These are phyloP conservation scores for Arthrinium phaeospermum DNA, from an alignment of 2,329 filamentous ascomycete genomes.

Conservation along the genomic window DNA sequence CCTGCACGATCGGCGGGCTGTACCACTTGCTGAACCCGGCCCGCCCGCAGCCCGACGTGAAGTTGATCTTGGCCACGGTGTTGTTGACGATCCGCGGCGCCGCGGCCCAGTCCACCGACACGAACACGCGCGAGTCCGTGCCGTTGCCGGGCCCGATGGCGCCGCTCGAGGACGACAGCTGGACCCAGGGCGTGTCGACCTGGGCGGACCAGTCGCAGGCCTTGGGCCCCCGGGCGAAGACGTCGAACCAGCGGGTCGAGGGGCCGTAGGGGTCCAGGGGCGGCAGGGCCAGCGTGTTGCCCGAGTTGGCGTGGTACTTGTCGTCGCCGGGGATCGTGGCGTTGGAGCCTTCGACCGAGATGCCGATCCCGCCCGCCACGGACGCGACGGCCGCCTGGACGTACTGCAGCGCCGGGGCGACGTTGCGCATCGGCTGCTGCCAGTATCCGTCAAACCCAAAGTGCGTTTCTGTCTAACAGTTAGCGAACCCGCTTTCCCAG, in stretches of 20 bases:
- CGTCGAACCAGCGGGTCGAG: constrained; percentile 63
- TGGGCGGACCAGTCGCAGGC: constrained; percentile 59
- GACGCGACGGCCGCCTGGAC: constrained; percentile 63
- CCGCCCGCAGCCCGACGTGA: constrained; percentile 45
- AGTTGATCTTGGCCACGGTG: constrained; percentile 56
- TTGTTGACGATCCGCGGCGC: constrained; percentile 42
- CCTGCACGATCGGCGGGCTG: constrained; percentile 51
- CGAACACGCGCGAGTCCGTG: constrained; percentile 57
- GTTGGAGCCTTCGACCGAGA: constrained; percentile 69
- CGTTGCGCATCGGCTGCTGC: constrained; percentile 77
- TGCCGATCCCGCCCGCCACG: constrained; percentile 66
- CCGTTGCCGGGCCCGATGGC: constrained; percentile 52
- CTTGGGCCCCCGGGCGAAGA: constrained; percentile 64
- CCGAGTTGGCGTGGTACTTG: constrained; percentile 61
- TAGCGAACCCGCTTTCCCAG: not conserved
- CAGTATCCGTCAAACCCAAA: constrained; percentile 61
- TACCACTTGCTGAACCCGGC: constrained; percentile 39
- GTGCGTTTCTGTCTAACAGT: constrained; percentile 51
- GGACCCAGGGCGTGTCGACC: constrained; percentile 55
- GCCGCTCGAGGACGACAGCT: constrained; percentile 55
- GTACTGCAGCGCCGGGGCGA: constrained; percentile 64
- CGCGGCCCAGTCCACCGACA: constrained; percentile 62
- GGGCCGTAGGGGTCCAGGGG: constrained; percentile 65
- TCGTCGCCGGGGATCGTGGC: constrained; percentile 73
- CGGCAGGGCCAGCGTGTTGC: constrained; percentile 58